Percentiles rank a stretch among this genome's conserved stretches.
Evolutionary conservation across 352 stramenopile genomes (phyloP).

Genomic region (Phytophthora melonis): DNA sequence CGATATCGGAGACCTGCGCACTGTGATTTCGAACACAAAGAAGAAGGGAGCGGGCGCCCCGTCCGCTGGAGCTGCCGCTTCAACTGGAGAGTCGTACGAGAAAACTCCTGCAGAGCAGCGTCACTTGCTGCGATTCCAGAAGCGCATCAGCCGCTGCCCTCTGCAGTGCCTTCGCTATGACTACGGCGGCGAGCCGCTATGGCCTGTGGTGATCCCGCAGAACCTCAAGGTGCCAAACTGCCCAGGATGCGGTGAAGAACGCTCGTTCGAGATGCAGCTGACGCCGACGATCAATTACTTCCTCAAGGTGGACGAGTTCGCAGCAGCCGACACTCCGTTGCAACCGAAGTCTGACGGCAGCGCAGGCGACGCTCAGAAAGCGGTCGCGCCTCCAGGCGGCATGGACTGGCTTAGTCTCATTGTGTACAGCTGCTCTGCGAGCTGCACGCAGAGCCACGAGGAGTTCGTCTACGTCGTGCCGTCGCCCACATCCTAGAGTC

Average conservation of each 20-base stretch:
- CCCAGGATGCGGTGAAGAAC: conserved; percentile 60
- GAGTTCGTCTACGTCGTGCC: conserved; percentile 81
- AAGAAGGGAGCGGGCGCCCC: conserved; percentile 42
- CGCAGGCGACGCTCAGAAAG: conserved; percentile 6
- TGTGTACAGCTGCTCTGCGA: conserved; percentile 79
- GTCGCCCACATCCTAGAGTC: conserved; percentile 27
- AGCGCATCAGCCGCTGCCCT: conserved; percentile 81
- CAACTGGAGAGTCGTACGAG: conserved; percentile 79
- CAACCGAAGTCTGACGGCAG: conserved; percentile 5
- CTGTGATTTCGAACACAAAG: conserved; percentile 64
- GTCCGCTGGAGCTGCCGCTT: conserved; percentile 19
- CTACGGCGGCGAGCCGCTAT: conserved; percentile 86
- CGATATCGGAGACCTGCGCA: conserved; percentile 67
- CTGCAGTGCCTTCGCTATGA: conserved; percentile 87
- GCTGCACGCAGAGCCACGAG: conserved; percentile 66
- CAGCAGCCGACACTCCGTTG: conserved; percentile 21
- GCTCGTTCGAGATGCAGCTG: conserved; percentile 86
- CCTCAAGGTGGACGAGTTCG: conserved; percentile 81
- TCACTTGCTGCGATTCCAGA: conserved; percentile 89
- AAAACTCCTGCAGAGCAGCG: conserved; percentile 76
- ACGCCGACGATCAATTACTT: conserved; percentile 90
- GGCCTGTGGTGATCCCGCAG: conserved; percentile 65
- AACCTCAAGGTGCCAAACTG: conserved; percentile 64
- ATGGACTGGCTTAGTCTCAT: conserved; percentile 89
- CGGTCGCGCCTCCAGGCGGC: conserved; percentile 34